Conservation (phyloP, 768 basidiomycete species). For the Myochromella boudieri region DNA sequence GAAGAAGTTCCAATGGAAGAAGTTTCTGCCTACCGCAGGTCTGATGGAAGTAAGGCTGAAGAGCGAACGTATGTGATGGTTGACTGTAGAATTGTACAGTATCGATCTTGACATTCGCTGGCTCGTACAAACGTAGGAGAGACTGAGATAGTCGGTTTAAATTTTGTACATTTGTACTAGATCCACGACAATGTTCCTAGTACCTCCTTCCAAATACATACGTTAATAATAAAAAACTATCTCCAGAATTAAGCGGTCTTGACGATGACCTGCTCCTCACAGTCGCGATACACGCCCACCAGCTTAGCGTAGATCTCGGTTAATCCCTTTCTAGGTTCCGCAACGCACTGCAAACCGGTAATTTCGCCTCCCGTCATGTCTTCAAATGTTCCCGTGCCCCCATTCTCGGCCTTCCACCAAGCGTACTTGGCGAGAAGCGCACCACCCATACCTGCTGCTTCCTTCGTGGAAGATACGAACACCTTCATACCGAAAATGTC, state of each 20-base stretch:
- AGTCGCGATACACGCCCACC: constrained; percentile 50
- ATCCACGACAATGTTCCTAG: no score
- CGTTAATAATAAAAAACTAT: no score
- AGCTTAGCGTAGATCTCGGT: constrained; percentile 52
- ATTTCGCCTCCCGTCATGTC: constrained; percentile 57
- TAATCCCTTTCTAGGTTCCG: constrained; percentile 49
- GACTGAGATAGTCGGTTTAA: no score
- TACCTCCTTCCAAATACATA: no score
- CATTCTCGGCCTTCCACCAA: constrained; percentile 57
- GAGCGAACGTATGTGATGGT: constrained; percentile 1
- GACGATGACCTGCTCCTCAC: constrained; percentile 52
- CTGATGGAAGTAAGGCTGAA: neutral
- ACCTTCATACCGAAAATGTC: constrained; percentile 79
- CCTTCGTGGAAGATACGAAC: constrained; percentile 64
- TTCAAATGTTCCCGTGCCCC: constrained; percentile 53
- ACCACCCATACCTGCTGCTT: constrained; percentile 73
- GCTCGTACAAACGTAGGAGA: no score
- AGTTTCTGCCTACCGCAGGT: neutral
- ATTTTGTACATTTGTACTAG: no score
- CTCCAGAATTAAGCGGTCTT: no score
- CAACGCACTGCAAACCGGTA: constrained; percentile 60
- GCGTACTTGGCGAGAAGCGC: constrained; percentile 70
- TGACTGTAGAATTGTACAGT: constrained; percentile 3
- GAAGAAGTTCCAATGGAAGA: neutral
- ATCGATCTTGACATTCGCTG: constrained; percentile 14